A percentile compares a stretch with the other conserved stretches of the same genome.
phyloP scores from a whole-genome alignment of 495 filamentous ascomycete species.

The Penicillium macrosclerotiorum region DNA sequence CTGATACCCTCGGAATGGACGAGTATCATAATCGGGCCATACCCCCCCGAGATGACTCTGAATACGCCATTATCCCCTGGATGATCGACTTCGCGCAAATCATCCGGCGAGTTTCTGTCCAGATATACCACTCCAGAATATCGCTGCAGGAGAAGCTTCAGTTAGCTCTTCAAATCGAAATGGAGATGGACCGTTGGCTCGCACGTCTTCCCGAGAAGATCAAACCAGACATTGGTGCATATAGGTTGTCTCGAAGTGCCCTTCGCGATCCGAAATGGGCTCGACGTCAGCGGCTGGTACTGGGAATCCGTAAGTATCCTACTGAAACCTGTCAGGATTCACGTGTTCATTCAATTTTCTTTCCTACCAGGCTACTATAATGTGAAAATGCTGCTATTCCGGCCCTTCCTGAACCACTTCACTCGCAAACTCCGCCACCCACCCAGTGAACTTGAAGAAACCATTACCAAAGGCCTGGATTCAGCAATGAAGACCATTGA shows the following conservation, averaged over 20 bases:
- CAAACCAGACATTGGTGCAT: slow-evolving; percentile 29
- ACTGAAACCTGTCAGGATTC: no score
- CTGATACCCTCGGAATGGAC: slow-evolving; percentile 43
- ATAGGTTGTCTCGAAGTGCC: slow-evolving; percentile 21
- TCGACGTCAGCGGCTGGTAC: slow-evolving; percentile 33
- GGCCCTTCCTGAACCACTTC: slow-evolving; percentile 39
- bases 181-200: slow-evolving; percentile 39
- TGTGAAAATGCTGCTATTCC: slow-evolving; percentile 42
- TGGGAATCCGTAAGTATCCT: slow-evolving; percentile 34
- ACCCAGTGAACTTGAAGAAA: slow-evolving; percentile 31
- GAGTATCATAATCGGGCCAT: slow-evolving; percentile 43
- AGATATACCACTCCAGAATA: slow-evolving; percentile 41
- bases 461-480: slow-evolving; percentile 36
- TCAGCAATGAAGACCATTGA: slow-evolving; percentile 40
- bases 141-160: slow-evolving; percentile 39
- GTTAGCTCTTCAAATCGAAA: slow-evolving; percentile 35
- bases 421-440: slow-evolving; percentile 34
- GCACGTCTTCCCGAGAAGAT: slow-evolving; percentile 33
- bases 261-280: slow-evolving; percentile 43
- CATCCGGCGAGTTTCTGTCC: slow-evolving; percentile 39
- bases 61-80: slow-evolving; percentile 42
- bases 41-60: slow-evolving; percentile 35
- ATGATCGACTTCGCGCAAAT: slow-evolving; percentile 45
- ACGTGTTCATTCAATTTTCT: background rate
- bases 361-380: slow-evolving; percentile 33